Evolutionary conservation across 1,139 yeast species (phyloP), one percentile per base, ranked within the genome.

Genomic region (Wickerhamiella infanticola): DNA sequence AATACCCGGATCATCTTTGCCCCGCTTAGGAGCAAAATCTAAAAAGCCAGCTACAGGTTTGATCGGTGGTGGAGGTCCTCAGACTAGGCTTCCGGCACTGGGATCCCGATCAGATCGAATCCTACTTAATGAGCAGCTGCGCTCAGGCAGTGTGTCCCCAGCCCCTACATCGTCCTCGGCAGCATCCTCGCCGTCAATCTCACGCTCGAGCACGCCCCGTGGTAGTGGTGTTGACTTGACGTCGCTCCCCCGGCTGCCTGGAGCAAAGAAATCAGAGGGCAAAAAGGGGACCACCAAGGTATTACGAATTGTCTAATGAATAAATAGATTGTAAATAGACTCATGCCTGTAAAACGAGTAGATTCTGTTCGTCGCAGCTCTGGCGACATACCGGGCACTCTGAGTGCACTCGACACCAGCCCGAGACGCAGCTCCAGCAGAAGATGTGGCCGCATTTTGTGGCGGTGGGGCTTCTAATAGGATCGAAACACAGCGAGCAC

Each of bases 381-480:
- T 80, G 94, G 50, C 98, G 65, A 58, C 98, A 90, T 36, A 90
- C 67, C 0, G 98, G 97, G 60, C 98, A 90, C 58, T 86, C 96
- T 0, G 88, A 80, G 54, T 72, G 64, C 50, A 86, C 95, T 51
- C 85, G 68, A 47, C 86, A 75, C 97, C 97, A 90, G 55, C 83
- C 94, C 5, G 78, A 72, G 5, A 85, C 77, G 60, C 98, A 90
- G 5, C 70, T 72, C 97, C 97, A 90, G 63, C 98, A 90, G 61
- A 83, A 88, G 18, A 84, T 51, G 61, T 90, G 98, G 0, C 98
- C 98, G 63, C 98, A 90, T 7, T 79, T 74, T 0, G 94, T 86
- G 48, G 86, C 77, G 1, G 94, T 70, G 1, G 98, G 97, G 51
- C 82, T 75, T 2, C 67, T 69, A 94, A 90, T 83, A 18, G 73